phyloP scores from a whole-genome alignment of 306 rosid genomes.

The Luffa aegyptiaca region DNA sequence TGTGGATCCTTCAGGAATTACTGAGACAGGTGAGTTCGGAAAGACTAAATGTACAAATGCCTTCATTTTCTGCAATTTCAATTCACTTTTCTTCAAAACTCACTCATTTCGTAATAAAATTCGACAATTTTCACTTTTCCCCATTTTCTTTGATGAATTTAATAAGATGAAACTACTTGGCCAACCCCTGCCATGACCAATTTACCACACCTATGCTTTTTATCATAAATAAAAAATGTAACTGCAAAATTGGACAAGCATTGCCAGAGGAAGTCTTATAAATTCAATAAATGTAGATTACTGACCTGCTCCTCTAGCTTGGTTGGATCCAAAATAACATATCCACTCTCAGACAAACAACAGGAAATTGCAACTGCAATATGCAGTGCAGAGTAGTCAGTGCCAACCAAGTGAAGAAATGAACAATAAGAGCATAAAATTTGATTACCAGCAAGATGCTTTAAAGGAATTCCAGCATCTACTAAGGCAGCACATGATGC shows the following conservation, averaged over 20 bases:
- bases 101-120: background rate
- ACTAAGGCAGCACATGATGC: conserved; percentile 90
- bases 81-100: background rate
- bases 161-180: background rate
- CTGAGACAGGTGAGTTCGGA: conserved; percentile 52
- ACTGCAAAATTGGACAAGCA: background rate
- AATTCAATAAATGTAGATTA: background rate
- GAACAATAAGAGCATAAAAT: conserved; percentile 8
- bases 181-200: background rate
- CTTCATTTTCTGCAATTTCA: conserved; percentile 55
- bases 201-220: background rate
- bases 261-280: background rate
- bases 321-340: conserved; percentile 64
- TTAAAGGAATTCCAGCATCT: conserved; percentile 86
- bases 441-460: conserved; percentile 81
- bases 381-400: conserved; percentile 23
- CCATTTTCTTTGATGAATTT: background rate
- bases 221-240: background rate
- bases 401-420: conserved; percentile 6
- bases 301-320: conserved; percentile 91
- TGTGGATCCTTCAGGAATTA: conserved; percentile 33
- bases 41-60: conserved; percentile 76
- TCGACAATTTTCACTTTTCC: background rate
- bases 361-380: conserved; percentile 79
- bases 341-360: conserved; percentile 56